Conservation (phyloP, 1,284 basidiomycete species). For the Leccinum variabile region DNA sequence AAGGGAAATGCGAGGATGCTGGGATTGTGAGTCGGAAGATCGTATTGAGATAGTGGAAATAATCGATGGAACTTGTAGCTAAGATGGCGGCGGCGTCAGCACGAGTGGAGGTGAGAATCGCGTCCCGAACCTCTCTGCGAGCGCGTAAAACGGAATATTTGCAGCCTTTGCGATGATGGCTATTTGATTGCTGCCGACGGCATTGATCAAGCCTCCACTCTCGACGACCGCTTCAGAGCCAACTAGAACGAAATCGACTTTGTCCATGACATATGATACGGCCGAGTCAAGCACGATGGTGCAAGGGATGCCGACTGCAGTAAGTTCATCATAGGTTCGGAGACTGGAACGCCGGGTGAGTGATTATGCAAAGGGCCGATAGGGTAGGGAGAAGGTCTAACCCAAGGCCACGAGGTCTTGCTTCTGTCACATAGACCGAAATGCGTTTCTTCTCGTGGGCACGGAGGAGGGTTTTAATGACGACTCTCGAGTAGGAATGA, state of each 20-base stretch:
- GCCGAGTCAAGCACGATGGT: constrained; percentile 95
- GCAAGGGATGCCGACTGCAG: constrained; percentile 87
- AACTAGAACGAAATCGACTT: constrained; percentile 92
- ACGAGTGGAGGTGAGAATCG: constrained; percentile 22
- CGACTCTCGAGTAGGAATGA: constrained; percentile 94
- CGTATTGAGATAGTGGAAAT: constrained; percentile 96
- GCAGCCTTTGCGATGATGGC: constrained; percentile 94
- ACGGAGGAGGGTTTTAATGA: constrained; percentile 88
- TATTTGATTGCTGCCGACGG: constrained; percentile 93
- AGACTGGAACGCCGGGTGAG: constrained; percentile 51
- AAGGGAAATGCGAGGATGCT: constrained; percentile 66
- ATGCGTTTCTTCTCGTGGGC: constrained; percentile 92
- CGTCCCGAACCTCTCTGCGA: constrained; percentile 80
- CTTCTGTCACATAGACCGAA: constrained; percentile 97
- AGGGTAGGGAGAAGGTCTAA: constrained; percentile 36
- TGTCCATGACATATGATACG: constrained; percentile 96
- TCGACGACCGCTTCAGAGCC: constrained; percentile 98
- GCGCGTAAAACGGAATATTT: constrained; percentile 95
- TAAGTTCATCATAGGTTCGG: constrained; percentile 84
- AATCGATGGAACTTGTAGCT: constrained; percentile 96
- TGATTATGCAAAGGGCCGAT: constrained; percentile 18
- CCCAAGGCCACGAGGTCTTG: constrained; percentile 83
- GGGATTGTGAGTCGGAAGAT: constrained; percentile 84
- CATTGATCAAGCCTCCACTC: constrained; percentile 86
- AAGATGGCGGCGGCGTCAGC: constrained; percentile 28